Conservation (phyloP, 148 eudicot species). For the Camellia sinensis region DNA sequence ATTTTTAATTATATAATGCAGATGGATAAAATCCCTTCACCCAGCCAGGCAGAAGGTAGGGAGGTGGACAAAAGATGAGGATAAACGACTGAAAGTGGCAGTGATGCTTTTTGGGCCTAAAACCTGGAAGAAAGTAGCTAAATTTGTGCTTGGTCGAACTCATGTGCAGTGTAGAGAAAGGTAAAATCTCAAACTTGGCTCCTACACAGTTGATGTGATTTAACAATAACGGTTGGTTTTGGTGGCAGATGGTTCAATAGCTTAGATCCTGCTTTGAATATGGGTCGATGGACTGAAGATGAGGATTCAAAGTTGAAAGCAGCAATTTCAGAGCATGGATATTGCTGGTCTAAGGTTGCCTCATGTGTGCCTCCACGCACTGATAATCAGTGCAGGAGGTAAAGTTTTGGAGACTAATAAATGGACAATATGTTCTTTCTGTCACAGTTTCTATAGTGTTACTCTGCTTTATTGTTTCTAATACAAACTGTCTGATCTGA, state of each 20-base stretch:
- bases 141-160: slow-evolving; percentile 81
- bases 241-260: slow-evolving; percentile 72
- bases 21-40: slow-evolving; percentile 81
- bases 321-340: slow-evolving; percentile 62
- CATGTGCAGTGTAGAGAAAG: slow-evolving; percentile 93
- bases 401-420: slow-evolving; percentile 5
- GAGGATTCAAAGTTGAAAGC: slow-evolving; percentile 67
- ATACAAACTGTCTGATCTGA: neutral
- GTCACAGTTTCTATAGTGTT: neutral
- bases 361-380: slow-evolving; percentile 68
- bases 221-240: slow-evolving; percentile 15
- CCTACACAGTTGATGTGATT: neutral
- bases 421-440: neutral
- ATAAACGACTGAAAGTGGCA: slow-evolving; percentile 75
- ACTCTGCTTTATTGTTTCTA: neutral
- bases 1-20: slow-evolving; percentile 18
- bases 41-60: slow-evolving; percentile 79
- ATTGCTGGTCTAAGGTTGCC: slow-evolving; percentile 81
- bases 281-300: slow-evolving; percentile 66
- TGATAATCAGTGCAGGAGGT: slow-evolving; percentile 86
- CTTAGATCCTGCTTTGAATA: slow-evolving; percentile 71
- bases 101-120: slow-evolving; percentile 69
- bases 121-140: slow-evolving; percentile 73
- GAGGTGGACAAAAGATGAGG: slow-evolving; percentile 68
- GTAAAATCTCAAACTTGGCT: slow-evolving; percentile 25